Evolutionary conservation across 2,329 filamentous ascomycete genomes (phyloP), one percentile per base, ranked within the genome.

Genomic region (Aspergillus hiratsukae): DNA sequence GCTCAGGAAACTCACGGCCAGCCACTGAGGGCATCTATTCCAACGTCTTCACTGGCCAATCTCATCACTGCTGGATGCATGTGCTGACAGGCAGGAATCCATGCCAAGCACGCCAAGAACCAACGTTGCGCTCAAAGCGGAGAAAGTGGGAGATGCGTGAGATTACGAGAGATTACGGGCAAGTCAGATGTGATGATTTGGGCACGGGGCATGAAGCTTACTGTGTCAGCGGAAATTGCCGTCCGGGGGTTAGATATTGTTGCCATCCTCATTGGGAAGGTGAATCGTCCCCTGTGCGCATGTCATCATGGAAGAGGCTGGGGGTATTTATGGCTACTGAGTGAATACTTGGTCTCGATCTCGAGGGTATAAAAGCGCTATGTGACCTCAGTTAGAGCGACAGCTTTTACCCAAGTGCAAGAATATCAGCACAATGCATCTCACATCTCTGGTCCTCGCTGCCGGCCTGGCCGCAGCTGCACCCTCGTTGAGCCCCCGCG

Each of bases 381-480:
- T 17, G 31, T 35, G 31, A 35, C 14, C 14, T 27, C 31, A 4
- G 31, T 35, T 35, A 11, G 31, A 35, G 31, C 25, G 31, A n/a
- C n/a, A n/a, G n/a, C n/a, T n/a, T n/a, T n/a, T n/a, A n/a, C n/a
- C n/a, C n/a, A 23, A 23, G 19, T 14, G 11, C 10, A 21, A 6
- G 3, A 46, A 46, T 7, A 25, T 25, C 21, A 46, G 4, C 21
- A 56, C n/a, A 46, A 61, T 62, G 60, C 56, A 60, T 49, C 43
- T 60, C 25, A 35, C 55, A 14, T 53, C 50, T 19, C 52, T 62
- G 19, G 43, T 62, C 17, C 21, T 56, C 31, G 40, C 57, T 9
- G 58, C 55, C 3, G 53, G 61, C 29, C 25, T 59, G 35, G 57
- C 54, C 25, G 55, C 51, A 35, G 61, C 61, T 11, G 55, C 58